Evolutionary conservation across 2,329 filamentous ascomycete genomes (phyloP).

Genomic region (Phialophora verrucosa): DNA sequence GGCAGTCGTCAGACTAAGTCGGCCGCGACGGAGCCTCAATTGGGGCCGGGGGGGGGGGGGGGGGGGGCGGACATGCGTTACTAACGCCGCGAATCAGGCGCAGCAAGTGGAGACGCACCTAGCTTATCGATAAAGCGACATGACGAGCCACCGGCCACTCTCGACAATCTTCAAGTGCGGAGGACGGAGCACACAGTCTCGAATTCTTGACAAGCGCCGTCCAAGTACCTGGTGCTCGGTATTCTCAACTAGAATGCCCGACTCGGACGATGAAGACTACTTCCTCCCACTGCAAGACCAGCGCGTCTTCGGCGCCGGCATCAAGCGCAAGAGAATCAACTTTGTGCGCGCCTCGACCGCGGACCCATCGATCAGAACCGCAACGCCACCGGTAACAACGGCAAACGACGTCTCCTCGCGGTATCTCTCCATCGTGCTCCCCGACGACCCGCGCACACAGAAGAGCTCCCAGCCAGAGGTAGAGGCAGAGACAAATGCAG

Average conservation of each 20-base stretch:
- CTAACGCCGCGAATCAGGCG: not conserved
- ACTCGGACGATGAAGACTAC: slow-evolving; percentile 61
- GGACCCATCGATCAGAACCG: slow-evolving; percentile 34
- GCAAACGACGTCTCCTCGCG: slow-evolving; percentile 44
- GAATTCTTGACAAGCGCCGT: not conserved
- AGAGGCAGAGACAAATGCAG: not conserved
- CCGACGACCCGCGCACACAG: slow-evolving; percentile 11
- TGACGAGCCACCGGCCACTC: not conserved
- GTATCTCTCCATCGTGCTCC: slow-evolving; percentile 57
- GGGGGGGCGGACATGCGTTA: no score
- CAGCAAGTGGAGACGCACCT: not conserved
- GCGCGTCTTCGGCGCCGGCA: slow-evolving; percentile 66
- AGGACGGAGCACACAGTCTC: no score
- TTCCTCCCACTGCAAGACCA: slow-evolving; percentile 64
- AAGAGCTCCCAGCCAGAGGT: not conserved
- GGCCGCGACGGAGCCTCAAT: not conserved
- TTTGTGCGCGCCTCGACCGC: slow-evolving; percentile 60
- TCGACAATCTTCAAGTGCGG: not conserved
- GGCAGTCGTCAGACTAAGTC: not conserved
- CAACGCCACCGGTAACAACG: slow-evolving; percentile 16
- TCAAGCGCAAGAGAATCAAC: slow-evolving; percentile 64
- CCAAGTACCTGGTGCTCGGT: not conserved
- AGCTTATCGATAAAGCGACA: not conserved
- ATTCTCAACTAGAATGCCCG: not conserved
- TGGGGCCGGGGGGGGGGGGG: no score